Percentiles rank a stretch among this genome's conserved stretches.
Conservation (phyloP, 2,329 filamentous ascomycete genomes). For the Hymenoscyphus occultus region DNA sequence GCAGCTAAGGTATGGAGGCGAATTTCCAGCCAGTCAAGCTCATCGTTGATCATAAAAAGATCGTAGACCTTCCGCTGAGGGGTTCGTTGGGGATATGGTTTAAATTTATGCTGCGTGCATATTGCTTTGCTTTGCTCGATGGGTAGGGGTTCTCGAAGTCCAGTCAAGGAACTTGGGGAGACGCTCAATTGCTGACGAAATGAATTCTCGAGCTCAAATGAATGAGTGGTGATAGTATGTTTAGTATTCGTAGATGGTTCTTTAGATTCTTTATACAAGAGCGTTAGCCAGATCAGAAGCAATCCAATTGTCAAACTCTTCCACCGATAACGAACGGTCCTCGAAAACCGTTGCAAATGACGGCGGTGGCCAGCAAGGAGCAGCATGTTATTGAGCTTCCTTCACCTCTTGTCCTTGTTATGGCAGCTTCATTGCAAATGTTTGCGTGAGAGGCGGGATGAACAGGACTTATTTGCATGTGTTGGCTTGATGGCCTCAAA, state of each 20-base stretch:
- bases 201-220: conserved; percentile 18
- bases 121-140: conserved; percentile 14
- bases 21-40: conserved; percentile 66
- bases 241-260: conserved; percentile 14
- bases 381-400: conserved; percentile 10
- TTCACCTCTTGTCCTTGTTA: neutral
- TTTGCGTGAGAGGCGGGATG: neutral
- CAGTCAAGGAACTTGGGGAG: neutral
- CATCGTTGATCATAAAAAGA: conserved; percentile 60
- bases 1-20: conserved; percentile 56
- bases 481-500: neutral
- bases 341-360: conserved; percentile 12
- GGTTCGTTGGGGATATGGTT: conserved; percentile 10
- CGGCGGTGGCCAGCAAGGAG: conserved; percentile 9
- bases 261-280: conserved; percentile 17
- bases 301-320: conserved; percentile 10
- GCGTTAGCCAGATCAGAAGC: conserved; percentile 13
- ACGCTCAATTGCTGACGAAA: neutral
- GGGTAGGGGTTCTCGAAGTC: conserved; percentile 13
- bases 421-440: conserved; percentile 5
- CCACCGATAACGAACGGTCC: conserved; percentile 14
- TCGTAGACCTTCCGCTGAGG: conserved; percentile 54
- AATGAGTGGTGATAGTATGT: conserved; percentile 18
- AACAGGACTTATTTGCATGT: neutral
- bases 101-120: conserved; percentile 21